Conservation (phyloP, 257 asterid genomes). For the Rhazya stricta region DNA sequence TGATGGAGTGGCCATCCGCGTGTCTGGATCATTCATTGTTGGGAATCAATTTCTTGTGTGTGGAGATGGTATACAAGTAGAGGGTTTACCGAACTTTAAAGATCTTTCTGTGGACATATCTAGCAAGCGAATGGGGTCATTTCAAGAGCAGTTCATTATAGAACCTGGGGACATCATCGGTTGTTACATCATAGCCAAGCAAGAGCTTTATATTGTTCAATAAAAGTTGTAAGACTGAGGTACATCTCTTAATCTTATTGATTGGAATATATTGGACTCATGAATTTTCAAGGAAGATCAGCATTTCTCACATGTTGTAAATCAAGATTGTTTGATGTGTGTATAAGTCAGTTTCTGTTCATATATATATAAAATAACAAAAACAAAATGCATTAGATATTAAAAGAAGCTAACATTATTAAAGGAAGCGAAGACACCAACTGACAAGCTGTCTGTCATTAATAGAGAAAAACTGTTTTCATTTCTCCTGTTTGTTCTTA, state of each 20-base stretch:
- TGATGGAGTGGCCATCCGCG: conserved; percentile 78
- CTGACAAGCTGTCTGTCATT: no score
- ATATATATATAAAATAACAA: no score
- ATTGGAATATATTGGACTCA: no score
- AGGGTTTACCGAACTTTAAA: conserved; percentile 71
- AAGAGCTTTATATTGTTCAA: conserved; percentile 75
- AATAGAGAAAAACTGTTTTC: no score
- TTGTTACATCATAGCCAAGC: conserved; percentile 63
- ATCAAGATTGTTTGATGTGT: no score
- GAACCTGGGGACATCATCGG: conserved; percentile 54
- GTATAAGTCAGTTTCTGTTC: no score
- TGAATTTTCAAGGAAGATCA: neutral
- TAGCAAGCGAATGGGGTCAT: conserved; percentile 78
- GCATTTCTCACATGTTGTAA: neutral
- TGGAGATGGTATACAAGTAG: conserved; percentile 93
- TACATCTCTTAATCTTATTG: neutral
- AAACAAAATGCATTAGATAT: no score
- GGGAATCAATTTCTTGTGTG: conserved; percentile 94
- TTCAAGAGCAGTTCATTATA: conserved; percentile 76
- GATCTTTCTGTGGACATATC: conserved; percentile 74
- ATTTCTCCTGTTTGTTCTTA: no score
- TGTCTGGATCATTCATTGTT: conserved; percentile 71
- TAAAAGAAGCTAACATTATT: no score
- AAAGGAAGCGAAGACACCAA: no score
- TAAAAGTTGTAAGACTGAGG: neutral